A percentile compares a stretch with the other conserved stretches of the same genome.
Conservation (phyloP, 75 land plant genomes). For the Chamaecyparis obtusa region DNA sequence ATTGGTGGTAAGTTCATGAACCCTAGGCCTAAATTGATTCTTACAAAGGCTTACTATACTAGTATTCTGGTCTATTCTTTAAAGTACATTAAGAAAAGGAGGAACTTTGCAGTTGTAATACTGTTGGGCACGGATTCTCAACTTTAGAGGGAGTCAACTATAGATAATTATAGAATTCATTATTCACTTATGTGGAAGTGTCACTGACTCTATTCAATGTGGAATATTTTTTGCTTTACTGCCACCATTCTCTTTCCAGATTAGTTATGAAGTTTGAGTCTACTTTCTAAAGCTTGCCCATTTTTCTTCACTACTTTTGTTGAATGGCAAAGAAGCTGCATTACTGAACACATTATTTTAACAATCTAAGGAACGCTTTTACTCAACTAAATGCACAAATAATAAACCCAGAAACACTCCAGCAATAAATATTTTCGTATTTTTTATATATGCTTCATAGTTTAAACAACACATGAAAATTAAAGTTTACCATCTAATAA, state of each 20-base stretch:
- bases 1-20: slow-evolving; percentile 15
- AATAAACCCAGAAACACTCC: no score
- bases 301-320: not conserved
- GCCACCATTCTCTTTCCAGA: not conserved
- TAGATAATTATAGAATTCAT: not conserved
- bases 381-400: no score
- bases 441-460: no score
- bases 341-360: not conserved
- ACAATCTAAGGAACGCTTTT: not conserved
- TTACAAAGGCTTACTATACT: not conserved
- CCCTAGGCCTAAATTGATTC: not conserved
- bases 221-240: not conserved
- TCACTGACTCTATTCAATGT: not conserved
- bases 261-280: not conserved
- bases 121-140: not conserved
- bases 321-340: not conserved
- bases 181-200: not conserved
- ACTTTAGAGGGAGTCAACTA: not conserved
- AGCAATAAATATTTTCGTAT: no score
- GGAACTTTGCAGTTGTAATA: not conserved
- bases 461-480: no score
- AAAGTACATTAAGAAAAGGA: not conserved
- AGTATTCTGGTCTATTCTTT: not conserved
- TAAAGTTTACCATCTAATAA: no score
- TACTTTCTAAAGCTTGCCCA: not conserved